Evolutionary conservation across 257 asterid species (phyloP), one percentile per base, ranked within the genome.

Genomic region (Ehretia macrophylla): DNA sequence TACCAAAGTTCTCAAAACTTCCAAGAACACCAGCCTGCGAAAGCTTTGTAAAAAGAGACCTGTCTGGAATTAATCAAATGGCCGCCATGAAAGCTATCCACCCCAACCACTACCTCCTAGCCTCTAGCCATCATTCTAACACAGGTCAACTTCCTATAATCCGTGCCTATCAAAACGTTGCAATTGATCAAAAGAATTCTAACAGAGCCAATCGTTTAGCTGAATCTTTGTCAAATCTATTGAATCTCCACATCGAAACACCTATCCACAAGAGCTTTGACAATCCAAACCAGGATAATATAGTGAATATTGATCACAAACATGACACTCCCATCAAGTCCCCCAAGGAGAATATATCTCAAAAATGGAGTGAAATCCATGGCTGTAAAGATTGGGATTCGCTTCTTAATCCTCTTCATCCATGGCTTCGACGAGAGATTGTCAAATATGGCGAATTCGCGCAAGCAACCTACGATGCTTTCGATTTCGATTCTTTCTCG

Each of bases 381-480:
- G 95, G 95, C 13, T 59, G 67, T 13, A 27, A 49, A 40, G 90
- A 78, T n/a, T 85, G 93, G 95, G 81, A 72, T 5, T 67, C 66
- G 9, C 83, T 85, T 1, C 82, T 88, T 17, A 86, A 88, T 32
- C 96, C 95, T 4, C 77, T 85, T 8, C 86, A 83, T 55, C 90
- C 93, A 0, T 67, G 80, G 67, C 86, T 83, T 9, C 60, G 90
- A 3, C 55, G 84, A 20, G 96, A 88, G 68, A 83, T 85, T 32
- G 51, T 88, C 17, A 88, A 88, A 42, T 85, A 85, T 69, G 93
- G 96, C 5, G 96, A 88, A 40, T 79, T 88, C 66, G 82, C 93
- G 0, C 95, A 88, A 59, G 95, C 92, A 0, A 85, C 87, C 0
- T 88, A 88, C 55, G 95, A 88, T 71, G 87, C 96, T 1, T 75